phyloP scores from a whole-genome alignment of 495 filamentous ascomycete genomes.

The Delitschia confertaspora region DNA sequence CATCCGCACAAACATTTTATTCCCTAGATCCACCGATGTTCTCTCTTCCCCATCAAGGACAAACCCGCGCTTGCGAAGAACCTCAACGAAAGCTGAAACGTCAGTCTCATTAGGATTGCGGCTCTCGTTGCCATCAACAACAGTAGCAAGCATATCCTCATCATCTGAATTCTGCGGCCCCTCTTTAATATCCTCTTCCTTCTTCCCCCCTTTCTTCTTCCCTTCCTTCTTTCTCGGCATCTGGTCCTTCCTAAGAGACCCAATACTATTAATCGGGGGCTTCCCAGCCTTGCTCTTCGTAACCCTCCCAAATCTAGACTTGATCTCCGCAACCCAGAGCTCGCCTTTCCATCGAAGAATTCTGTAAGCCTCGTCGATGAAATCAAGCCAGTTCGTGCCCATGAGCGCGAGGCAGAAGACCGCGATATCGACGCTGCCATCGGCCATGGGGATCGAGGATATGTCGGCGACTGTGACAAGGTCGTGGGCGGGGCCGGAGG shows the following conservation, averaged over 20 bases:
- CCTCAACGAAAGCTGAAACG: constrained; percentile 80
- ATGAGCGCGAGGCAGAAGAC: constrained; percentile 94
- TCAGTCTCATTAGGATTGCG: constrained; percentile 60
- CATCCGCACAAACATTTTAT: constrained; percentile 99
- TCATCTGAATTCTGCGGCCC: constrained; percentile 30
- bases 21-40: constrained; percentile 61
- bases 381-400: constrained; percentile 96
- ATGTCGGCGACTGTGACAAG: constrained; percentile 84
- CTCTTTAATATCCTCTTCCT: constrained; percentile 35
- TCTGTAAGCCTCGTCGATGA: constrained; percentile 89
- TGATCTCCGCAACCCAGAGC: constrained; percentile 94
- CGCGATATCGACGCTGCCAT: constrained; percentile 68
- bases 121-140: constrained; percentile 44
- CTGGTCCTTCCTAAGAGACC: constrained; percentile 36
- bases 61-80: constrained; percentile 69
- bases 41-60: constrained; percentile 48
- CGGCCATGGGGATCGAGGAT: constrained; percentile 63
- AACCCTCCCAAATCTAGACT: constrained; percentile 71
- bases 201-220: constrained; percentile 33
- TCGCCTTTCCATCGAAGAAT: constrained; percentile 86
- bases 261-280: constrained; percentile 41
- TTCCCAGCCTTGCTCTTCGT: constrained; percentile 50
- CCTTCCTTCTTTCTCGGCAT: constrained; percentile 46
- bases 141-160: constrained; percentile 18
- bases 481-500: constrained; percentile 44